phyloP scores from a whole-genome alignment of 2,329 filamentous ascomycete species.

The Ceratocystis variospora region DNA sequence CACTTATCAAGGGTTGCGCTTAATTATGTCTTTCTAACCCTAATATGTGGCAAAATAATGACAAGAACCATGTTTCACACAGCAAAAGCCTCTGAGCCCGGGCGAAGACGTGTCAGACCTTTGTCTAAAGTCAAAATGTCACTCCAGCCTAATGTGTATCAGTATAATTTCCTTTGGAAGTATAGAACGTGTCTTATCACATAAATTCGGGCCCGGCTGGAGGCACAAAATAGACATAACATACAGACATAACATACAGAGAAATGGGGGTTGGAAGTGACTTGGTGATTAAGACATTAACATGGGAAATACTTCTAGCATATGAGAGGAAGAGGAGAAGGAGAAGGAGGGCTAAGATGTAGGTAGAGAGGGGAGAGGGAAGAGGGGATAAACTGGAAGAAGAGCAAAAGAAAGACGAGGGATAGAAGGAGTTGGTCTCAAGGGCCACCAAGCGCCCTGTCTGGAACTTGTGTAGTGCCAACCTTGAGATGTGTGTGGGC shows the following conservation, averaged over 20 bases:
- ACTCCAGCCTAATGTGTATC: background rate
- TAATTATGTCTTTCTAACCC: background rate
- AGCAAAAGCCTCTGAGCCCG: background rate
- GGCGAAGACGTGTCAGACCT: background rate
- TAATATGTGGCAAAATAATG: background rate
- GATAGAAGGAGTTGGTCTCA: background rate
- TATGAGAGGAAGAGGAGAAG: background rate
- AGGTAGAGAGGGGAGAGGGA: background rate
- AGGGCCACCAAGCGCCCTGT: background rate
- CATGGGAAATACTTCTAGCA: background rate
- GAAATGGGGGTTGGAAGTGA: background rate
- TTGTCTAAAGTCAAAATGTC: background rate
- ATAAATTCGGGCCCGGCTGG: background rate
- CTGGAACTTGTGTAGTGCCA: constrained; percentile 7
- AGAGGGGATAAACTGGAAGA: background rate
- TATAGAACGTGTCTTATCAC: background rate
- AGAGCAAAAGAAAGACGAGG: background rate
- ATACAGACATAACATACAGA: background rate
- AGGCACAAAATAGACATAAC: background rate
- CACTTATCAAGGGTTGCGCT: background rate
- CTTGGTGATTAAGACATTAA: background rate
- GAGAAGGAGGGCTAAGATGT: background rate
- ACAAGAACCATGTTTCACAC: background rate
- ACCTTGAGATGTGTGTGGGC: background rate
- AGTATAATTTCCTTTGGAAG: background rate